A percentile compares a stretch with the other conserved stretches of the same genome.
Evolutionary conservation across 2,329 filamentous ascomycete genomes (phyloP).

Genomic region (Trichoderma afroharzianum): DNA sequence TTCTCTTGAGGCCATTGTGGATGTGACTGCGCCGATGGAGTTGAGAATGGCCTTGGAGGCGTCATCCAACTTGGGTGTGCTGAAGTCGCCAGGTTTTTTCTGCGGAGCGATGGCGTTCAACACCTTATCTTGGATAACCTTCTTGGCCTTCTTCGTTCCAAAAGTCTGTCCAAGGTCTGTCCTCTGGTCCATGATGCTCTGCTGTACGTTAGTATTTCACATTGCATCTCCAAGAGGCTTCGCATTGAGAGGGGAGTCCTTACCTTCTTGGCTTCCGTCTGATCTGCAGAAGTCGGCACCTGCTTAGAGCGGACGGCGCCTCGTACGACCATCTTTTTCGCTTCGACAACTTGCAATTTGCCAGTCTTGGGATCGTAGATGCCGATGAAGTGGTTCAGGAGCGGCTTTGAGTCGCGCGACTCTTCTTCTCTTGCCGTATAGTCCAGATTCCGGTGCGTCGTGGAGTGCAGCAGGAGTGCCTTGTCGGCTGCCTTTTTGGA

Average conservation of each 20-base stretch:
- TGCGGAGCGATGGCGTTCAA: slow-evolving; percentile 64
- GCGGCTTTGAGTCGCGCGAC: slow-evolving; percentile 28
- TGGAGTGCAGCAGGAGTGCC: slow-evolving; percentile 57
- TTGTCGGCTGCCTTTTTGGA: slow-evolving; percentile 39
- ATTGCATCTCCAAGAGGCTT: background rate
- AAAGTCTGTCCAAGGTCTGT: slow-evolving; percentile 73
- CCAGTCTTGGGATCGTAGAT: slow-evolving; percentile 60
- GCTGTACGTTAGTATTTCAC: slow-evolving; percentile 24
- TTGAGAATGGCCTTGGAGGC: slow-evolving; percentile 59
- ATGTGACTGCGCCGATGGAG: slow-evolving; percentile 58
- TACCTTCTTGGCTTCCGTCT: slow-evolving; percentile 20
- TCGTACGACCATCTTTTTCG: slow-evolving; percentile 61
- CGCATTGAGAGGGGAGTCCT: background rate
- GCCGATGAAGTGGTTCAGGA: slow-evolving; percentile 62
- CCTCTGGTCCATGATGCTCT: slow-evolving; percentile 59
- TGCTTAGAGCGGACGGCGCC: slow-evolving; percentile 55
- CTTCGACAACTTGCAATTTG: slow-evolving; percentile 57
- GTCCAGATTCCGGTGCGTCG: slow-evolving; percentile 53
- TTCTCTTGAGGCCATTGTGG: slow-evolving; percentile 63
- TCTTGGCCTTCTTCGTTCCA: slow-evolving; percentile 82
- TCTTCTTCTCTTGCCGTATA: slow-evolving; percentile 55
- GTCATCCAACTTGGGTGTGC: slow-evolving; percentile 49
- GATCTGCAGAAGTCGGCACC: slow-evolving; percentile 44
- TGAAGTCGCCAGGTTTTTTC: slow-evolving; percentile 32
- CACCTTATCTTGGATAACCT: slow-evolving; percentile 64